Evolutionary conservation across 2,329 filamentous ascomycete genomes (phyloP).

Genomic region (Diaporthe sp.): DNA sequence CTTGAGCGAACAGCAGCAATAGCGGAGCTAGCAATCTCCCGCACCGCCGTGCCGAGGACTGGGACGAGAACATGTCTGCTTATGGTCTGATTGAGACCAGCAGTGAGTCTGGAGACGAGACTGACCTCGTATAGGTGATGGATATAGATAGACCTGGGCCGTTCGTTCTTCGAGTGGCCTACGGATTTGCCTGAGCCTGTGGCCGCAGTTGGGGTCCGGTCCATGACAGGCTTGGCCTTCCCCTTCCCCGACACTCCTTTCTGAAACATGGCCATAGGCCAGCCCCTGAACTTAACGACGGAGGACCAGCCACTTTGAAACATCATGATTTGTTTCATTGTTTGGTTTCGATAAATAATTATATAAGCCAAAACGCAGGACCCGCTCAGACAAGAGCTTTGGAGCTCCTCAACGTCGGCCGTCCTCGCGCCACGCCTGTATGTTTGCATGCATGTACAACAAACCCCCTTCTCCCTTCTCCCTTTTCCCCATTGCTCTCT

Average conservation of each 20-base stretch:
- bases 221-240: neutral
- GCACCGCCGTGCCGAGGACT: neutral
- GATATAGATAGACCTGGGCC: neutral
- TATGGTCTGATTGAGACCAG: neutral
- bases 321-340: neutral
- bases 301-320: neutral
- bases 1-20: neutral
- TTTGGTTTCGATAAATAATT: neutral
- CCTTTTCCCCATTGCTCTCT: neutral
- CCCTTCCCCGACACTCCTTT: neutral
- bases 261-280: neutral
- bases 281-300: slow-evolving; percentile 1
- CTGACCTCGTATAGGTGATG: neutral
- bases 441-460: neutral
- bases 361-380: neutral
- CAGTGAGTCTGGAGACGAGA: neutral
- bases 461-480: neutral
- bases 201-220: neutral
- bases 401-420: neutral
- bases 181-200: neutral
- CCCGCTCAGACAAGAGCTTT: neutral
- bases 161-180: neutral
- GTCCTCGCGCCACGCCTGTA: neutral
- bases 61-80: neutral
- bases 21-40: slow-evolving; percentile 1